Base-by-base conservation (phyloP, 331 rosid species). In the Malus hybrid region DNA sequence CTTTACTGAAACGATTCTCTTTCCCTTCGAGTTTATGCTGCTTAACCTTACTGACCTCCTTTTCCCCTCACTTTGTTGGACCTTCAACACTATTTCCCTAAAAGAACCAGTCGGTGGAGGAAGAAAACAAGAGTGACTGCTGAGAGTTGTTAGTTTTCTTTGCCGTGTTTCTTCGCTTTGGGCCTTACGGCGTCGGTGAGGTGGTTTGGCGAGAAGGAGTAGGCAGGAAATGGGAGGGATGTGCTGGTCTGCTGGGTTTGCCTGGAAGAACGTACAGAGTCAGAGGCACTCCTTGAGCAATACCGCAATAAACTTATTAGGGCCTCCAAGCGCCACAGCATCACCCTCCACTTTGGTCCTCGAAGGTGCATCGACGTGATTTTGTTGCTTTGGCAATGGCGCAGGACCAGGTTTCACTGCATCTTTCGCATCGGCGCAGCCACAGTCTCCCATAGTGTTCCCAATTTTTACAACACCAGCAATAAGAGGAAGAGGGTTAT, bases 41-140 rank as follows among this genome's bases (percentile, higher is more conserved):
- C 72, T 65, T 73, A 33, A 54, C 50, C 64, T 83, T 11, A 79
- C 73, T 65, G 79, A 67, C 69, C 86, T 79, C 69, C 83, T 88
- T 73, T 63, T 87, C 68, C 80, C 86, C 69, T 82, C 91, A 1
- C 78, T 83, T 65, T 83, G 52, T 84, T 76, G 89, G 68, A 88
- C 83, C 78, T 83, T 79, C 87, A 88, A 82, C 56, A 82, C 93
- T 71, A 88, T 86, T 66, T 77, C 70, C 81, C 96, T 88, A 84
- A 80, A 78, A 59, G 19, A 67, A 42, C 73, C 66, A 15, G 75
- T 19, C 27, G 34, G 86, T 19, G 15, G 74, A n/a, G 44, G 88
- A 73, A 66, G 84, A 56, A 22, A 79, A 63, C 13, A 80, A 75
- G 79, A 11, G 82, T 63, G 87, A 74, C 24, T 44, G 65, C 50